These are phyloP conservation scores for Syzygium jambos DNA, from an alignment of 345 rosid species.

Conservation along the genomic window DNA sequence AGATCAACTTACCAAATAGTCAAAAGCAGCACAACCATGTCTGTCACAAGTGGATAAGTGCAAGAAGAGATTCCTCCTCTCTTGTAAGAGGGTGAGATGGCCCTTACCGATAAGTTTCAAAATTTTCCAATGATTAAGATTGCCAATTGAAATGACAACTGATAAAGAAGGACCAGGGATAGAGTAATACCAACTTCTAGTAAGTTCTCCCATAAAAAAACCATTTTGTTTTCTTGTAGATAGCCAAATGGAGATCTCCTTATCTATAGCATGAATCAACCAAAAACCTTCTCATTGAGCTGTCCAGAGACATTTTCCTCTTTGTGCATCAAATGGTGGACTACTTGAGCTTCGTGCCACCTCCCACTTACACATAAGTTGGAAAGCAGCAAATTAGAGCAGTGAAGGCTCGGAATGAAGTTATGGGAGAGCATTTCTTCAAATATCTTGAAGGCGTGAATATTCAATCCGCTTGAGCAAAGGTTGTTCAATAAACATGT, in stretches of 20 bases:
- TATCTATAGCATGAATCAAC: conserved; percentile 1
- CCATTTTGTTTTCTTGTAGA: neutral
- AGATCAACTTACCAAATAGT: neutral
- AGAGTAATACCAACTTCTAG: neutral
- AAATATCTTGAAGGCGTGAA: conserved; percentile 40
- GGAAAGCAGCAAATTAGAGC: conserved; percentile 28
- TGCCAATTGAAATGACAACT: neutral
- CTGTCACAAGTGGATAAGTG: neutral
- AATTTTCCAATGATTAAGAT: neutral
- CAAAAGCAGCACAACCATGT: neutral
- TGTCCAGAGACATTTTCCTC: conserved; percentile 18
- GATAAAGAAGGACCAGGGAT: neutral
- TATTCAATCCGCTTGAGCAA: conserved; percentile 31
- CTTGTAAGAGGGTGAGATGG: neutral
- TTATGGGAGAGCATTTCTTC: conserved; percentile 41
- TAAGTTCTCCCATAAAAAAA: neutral
- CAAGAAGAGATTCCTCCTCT: neutral
- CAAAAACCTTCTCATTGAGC: conserved; percentile 4
- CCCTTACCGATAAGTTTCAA: neutral
- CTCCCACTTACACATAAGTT: conserved; percentile 37
- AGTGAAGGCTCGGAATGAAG: conserved; percentile 12
- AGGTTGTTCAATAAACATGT: conserved; percentile 31
- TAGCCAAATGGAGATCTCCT: neutral
- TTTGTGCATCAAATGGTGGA: conserved; percentile 23
- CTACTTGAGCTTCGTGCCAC: conserved; percentile 30